phyloP scores from a whole-genome alignment of 345 rosid species.

The Sonneratia caseolaris region DNA sequence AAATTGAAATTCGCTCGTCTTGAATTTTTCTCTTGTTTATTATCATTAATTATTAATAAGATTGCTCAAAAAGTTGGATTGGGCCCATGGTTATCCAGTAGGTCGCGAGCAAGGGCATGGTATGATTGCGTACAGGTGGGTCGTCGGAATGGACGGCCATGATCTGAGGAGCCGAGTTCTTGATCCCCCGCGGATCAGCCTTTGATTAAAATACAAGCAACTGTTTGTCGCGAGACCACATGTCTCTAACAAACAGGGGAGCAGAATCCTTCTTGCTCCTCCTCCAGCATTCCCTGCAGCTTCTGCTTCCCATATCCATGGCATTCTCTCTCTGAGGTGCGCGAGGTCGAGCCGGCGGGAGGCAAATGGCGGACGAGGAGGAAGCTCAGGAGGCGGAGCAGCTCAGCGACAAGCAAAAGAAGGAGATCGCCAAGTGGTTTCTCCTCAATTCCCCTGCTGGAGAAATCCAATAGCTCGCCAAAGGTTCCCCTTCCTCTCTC shows the following conservation, averaged over 20 bases:
- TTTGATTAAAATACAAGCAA: neutral
- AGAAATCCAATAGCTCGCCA: constrained; percentile 91
- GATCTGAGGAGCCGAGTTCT: neutral
- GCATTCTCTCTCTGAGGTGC: constrained; percentile 3
- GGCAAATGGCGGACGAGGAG: constrained; percentile 41
- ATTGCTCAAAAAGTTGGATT: neutral
- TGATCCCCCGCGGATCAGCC: neutral
- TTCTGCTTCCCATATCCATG: constrained; percentile 3
- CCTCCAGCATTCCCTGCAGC: constrained; percentile 12
- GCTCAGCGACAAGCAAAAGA: constrained; percentile 63
- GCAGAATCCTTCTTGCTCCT: constrained; percentile 14
- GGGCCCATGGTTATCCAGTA: neutral
- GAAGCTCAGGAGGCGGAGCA: constrained; percentile 33
- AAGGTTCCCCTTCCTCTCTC: constrained; percentile 35
- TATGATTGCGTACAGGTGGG: neutral
- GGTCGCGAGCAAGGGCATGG: neutral
- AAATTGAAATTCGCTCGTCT: too few species aligned
- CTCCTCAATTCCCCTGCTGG: constrained; percentile 92
- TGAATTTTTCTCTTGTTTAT: too few species aligned
- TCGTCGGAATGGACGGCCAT: neutral
- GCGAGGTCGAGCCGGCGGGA: constrained; percentile 5
- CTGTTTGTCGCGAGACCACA: constrained; percentile 2
- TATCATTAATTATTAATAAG: too few species aligned
- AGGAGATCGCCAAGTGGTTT: constrained; percentile 98
- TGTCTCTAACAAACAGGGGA: neutral